Base-by-base conservation (phyloP, 2,329 filamentous ascomycete species). In the Emergomyces orientalis region DNA sequence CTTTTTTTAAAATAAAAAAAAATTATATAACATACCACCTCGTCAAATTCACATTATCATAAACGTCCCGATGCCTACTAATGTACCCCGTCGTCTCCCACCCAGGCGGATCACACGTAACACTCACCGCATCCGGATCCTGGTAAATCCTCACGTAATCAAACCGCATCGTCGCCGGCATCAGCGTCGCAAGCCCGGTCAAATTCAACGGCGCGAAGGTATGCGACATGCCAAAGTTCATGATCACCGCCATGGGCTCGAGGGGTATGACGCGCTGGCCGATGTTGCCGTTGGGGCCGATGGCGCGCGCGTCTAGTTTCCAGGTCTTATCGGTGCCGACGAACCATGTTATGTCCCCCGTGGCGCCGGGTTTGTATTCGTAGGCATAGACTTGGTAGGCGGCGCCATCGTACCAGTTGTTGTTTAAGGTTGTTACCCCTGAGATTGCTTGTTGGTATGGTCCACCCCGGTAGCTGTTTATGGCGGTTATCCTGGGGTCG, bases 121-220 rank as follows among this genome's bases (percentile, higher is more conserved):
- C 69, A 47, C 79, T 79, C 68, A 81, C 78, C 14, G 80, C 77
- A 60, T 83, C 80, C 17, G 81, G 79, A 65, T 86, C 83, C 72
- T 89, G 86, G 69, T 89, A 89, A 59, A 89, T 87, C 17, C 87
- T 83, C 61, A 90, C 79, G 71, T 88, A 89, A 72, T 89, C 87
- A 63, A 89, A 78, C 2, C 86, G 80, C 81, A 89, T 87, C 1
- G 79, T 84, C 2, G 84, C 86, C 2, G 87, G 87, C 69, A 88
- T 78, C 52, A 83, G 74, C 19, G 79, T 69, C 4, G 72, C 76
- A 30, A 89, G 74, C 34, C 81, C 83, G 1, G 79, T 80, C 63
- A 85, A 73, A 69, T 88, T 84, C 65, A 89, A 76, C 5, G 78
- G 72, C 0, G 87, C 83, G 72, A 89, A 89, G 73, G 82, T 84